Evolutionary conservation across 1,284 basidiomycete species (phyloP), one percentile per base, ranked within the genome.

Genomic region (Fomitopsis schrenkii): DNA sequence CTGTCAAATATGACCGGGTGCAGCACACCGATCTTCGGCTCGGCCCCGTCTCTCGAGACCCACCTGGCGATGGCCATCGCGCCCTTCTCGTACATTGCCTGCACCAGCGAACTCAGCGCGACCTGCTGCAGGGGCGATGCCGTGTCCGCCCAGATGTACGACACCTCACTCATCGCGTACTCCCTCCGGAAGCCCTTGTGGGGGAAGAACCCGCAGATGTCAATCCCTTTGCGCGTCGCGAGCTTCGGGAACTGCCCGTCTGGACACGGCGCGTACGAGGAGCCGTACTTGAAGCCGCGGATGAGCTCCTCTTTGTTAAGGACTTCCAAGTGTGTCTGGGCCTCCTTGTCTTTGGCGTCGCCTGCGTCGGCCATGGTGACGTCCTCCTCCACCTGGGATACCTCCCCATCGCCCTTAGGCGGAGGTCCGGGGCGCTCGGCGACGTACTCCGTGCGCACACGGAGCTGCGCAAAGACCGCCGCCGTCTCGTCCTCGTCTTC

Each of bases 251-350:
- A 96, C 57, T 89, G 83, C 6, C 85, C 91, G 48, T 93, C 91
- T 2, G 92, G 89, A 73, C 90, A 88, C 2, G 94, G 93, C 1
- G 89, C 89, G 73, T 95, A 94, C 2, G 90, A 93, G 3, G 91
- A 88, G 5, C 97, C 97, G 67, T 98, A 97, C 73, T 94, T 93
- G 82, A 92, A 98, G 0, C 95, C 97, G 64, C 85, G 83, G 22
- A 91, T 79, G 15, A 95, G 84, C 17, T 88, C 79, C 61, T 94
- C 91, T 68, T 88, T 87, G 64, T 90, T 87, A 5, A 92, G 82
- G 65, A 80, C 83, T 68, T 82, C 80, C 30, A 75, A 59, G 22
- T 68, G 52, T 36, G 74, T 73, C 30, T 63, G 59, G 50, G 69
- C 64, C 12, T 63, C 63, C 10, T 67, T 60, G 5, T 67, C 38